Evolutionary conservation across 768 basidiomycete genomes (phyloP).

Genomic region (Podaxis sp.): DNA sequence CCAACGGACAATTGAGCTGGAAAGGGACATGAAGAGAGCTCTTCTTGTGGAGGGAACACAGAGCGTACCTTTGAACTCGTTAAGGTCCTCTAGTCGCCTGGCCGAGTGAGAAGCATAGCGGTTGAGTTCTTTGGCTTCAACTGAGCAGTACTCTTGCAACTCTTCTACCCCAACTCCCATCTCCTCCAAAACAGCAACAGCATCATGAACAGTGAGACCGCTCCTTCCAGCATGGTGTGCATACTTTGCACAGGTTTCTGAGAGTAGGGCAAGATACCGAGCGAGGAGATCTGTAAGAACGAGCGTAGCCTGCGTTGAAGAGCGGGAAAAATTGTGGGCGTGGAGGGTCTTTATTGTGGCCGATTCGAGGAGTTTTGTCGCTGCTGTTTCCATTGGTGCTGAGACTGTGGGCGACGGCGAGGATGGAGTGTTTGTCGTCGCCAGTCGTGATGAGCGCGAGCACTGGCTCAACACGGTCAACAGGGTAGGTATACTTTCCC

Average conservation of each 20-base stretch:
- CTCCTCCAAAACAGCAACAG: slow-evolving; percentile 64
- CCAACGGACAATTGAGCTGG: slow-evolving; percentile 60
- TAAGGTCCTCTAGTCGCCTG: slow-evolving; percentile 66
- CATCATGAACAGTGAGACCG: slow-evolving; percentile 53
- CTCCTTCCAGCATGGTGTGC: slow-evolving; percentile 73
- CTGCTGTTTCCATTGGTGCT: slow-evolving; percentile 44
- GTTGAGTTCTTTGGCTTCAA: slow-evolving; percentile 65
- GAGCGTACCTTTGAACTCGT: slow-evolving; percentile 65
- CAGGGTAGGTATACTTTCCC: slow-evolving; percentile 17
- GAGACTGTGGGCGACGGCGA: slow-evolving; percentile 10
- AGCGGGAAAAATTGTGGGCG: slow-evolving; percentile 70
- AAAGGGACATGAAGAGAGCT: slow-evolving; percentile 22
- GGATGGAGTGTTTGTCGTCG: slow-evolving; percentile 20
- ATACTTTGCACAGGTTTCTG: slow-evolving; percentile 65
- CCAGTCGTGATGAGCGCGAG: slow-evolving; percentile 13
- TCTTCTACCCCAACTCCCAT: slow-evolving; percentile 71
- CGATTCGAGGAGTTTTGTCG: slow-evolving; percentile 62
- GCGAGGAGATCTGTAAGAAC: slow-evolving; percentile 73
- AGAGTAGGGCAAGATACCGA: slow-evolving; percentile 64
- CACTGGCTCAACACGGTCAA: neutral
- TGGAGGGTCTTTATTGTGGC: slow-evolving; percentile 68
- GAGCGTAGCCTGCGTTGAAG: slow-evolving; percentile 67
- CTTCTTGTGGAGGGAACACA: slow-evolving; percentile 16
- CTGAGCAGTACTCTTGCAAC: slow-evolving; percentile 57
- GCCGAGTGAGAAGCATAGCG: slow-evolving; percentile 62